Conservation (phyloP, 805 yeast species). For the Pichia paraexigua region DNA sequence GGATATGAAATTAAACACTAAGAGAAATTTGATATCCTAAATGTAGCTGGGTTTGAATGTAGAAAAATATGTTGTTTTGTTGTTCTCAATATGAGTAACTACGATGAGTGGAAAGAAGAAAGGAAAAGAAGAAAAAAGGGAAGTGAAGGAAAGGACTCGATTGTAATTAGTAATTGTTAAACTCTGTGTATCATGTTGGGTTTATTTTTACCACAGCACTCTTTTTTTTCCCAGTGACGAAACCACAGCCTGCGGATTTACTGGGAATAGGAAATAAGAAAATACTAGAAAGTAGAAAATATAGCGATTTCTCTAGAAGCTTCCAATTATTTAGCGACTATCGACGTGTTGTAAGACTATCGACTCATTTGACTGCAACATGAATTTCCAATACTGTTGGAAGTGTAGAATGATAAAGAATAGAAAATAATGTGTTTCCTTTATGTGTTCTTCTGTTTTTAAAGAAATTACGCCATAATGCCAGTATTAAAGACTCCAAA, state of each 20-base stretch:
- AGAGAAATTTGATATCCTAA: not conserved
- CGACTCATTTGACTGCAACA: too few species aligned
- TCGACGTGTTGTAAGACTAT: not conserved
- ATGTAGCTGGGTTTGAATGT: not conserved
- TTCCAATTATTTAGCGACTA: not conserved
- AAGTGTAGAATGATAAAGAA: not conserved
- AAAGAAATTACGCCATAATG: not conserved
- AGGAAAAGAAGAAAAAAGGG: not conserved
- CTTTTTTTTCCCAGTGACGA: not conserved
- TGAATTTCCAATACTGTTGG: too few species aligned
- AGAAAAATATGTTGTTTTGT: not conserved
- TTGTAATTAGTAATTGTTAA: not conserved
- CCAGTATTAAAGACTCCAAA: slow-evolving; percentile 4
- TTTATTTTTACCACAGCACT: too few species aligned
- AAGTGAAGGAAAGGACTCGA: not conserved
- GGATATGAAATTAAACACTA: not conserved
- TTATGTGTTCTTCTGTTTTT: too few species aligned
- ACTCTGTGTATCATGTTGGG: not conserved
- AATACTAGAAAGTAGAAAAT: not conserved
- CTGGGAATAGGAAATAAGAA: not conserved
- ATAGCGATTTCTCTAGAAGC: not conserved
- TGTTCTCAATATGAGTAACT: not conserved
- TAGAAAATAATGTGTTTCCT: too few species aligned
- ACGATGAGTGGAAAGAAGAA: not conserved
- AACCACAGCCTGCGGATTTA: not conserved